Percentiles rank a stretch among this genome's conserved stretches.
Conservation (phyloP, 768 basidiomycete genomes). For the Xanthoconium stramineum region DNA sequence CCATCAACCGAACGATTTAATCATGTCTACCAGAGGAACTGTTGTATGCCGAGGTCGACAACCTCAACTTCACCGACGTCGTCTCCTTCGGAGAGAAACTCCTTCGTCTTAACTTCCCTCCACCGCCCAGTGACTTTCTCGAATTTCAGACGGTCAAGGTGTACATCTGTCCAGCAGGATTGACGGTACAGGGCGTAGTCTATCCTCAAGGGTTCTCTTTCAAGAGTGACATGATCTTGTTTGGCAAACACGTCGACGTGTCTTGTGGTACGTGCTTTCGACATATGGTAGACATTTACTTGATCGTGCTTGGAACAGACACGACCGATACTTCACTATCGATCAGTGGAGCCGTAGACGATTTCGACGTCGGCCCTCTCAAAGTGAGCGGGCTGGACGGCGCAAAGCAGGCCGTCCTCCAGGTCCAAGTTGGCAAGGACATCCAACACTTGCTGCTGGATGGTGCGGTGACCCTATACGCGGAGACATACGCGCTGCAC, state of each 20-base stretch:
- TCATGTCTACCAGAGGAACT: constrained; percentile 3
- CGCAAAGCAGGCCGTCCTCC: not conserved
- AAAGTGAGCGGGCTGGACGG: not conserved
- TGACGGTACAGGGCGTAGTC: not conserved
- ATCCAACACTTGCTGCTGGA: constrained; percentile 3
- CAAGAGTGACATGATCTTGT: constrained; percentile 2
- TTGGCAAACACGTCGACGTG: not conserved
- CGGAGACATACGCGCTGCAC: not conserved
- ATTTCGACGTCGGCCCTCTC: constrained; percentile 6
- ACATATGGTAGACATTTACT: not conserved
- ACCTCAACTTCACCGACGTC: constrained; percentile 6
- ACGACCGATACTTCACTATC: not conserved
- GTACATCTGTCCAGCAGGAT: not conserved
- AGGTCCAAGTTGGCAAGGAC: constrained; percentile 3
- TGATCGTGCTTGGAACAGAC: not conserved
- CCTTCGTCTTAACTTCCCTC: not conserved
- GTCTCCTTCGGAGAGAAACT: constrained; percentile 6
- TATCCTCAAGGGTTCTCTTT: constrained; percentile 9
- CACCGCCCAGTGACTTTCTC: constrained; percentile 8
- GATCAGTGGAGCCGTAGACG: not conserved
- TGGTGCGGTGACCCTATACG: constrained; percentile 3
- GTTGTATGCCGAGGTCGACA: constrained; percentile 4
- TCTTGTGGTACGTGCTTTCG: not conserved
- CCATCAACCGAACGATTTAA: not conserved
- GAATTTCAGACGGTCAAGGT: constrained; percentile 1